Base-by-base conservation (phyloP, 129 eudicot genomes). In the Scalesia atractyloides region DNA sequence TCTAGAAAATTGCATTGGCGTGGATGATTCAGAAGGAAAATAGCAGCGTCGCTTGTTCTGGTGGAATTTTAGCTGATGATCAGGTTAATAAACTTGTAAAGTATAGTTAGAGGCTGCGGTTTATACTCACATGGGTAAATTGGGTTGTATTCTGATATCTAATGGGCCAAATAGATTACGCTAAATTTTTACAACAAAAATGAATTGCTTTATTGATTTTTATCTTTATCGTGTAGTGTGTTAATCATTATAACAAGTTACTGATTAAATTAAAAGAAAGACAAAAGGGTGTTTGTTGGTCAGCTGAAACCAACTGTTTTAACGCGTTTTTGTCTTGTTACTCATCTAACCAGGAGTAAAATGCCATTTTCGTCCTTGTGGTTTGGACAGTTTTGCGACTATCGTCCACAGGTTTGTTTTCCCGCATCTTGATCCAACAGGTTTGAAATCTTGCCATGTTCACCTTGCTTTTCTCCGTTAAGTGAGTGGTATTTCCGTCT, bases 51-150 rank as follows among this genome's bases (percentile, higher is more conserved):
- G 80, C 78, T 63, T 94, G 97, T 76, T 68, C 82, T 74, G 99
- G 99, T 79, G 99, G 97, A 60, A 84, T 94, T 76, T 84, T 94
- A 64, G 99, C 99, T 66, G 99, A 94, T 86, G 99, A 94, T 53
- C 99, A 94, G 96, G 96, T 89, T 18, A 39, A 61, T 59, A 24
- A 24, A 9, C 18, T 59, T 59, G 24, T 59, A 59, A 24, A 26
- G 65, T 12, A 37, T 59, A 26, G 7, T 59, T 24, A 24, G 43
- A 59, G 41, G 37, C 5, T 22, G n/a, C 7, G 2, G 24, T 22
- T 58, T 58, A 26, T 26, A 13, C 10, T 2, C 33, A 20, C 62
- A 59, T 59, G 65, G 10, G 30, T 9, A 9, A 19, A 54, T 54
- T 54, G 26, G 60, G 43, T 26, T 57, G 10, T 57, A 57, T 20